Percentiles rank a stretch among this genome's conserved stretches.
Evolutionary conservation across 257 asterid genomes (phyloP).

Genomic region (Nicotiana undulata): DNA sequence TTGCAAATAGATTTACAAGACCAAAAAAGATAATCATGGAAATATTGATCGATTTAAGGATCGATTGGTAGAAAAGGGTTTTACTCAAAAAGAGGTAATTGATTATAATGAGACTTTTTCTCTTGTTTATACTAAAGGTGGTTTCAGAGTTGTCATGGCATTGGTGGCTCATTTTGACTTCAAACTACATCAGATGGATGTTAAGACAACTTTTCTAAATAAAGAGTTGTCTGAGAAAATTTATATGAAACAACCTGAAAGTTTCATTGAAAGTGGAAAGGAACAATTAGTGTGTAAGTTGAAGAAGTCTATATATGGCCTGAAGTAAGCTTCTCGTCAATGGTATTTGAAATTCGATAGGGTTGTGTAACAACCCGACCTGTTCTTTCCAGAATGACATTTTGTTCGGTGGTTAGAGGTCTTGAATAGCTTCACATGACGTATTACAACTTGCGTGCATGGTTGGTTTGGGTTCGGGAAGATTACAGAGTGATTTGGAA

Average conservation of each 20-base stretch:
- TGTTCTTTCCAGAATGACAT: no score
- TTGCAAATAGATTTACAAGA: not conserved
- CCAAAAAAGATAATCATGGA: no score
- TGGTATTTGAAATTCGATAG: not conserved
- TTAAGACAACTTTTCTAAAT: not conserved
- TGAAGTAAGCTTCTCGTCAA: not conserved
- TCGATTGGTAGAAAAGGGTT: not conserved
- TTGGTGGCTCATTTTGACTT: not conserved
- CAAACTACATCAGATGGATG: not conserved
- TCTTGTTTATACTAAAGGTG: not conserved
- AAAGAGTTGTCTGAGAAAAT: not conserved
- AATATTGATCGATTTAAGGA: not conserved
- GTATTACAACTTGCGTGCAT: no score
- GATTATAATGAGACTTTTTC: not conserved
- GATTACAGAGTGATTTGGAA: no score
- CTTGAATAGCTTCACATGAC: no score
- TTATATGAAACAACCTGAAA: not conserved
- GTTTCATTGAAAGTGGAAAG: not conserved
- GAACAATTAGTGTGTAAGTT: not conserved
- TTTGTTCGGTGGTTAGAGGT: no score
- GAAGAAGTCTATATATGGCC: not conserved
- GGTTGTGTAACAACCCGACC: not conserved
- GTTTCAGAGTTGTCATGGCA: not conserved
- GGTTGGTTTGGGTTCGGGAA: no score
- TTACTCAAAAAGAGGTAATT: not conserved